Base-by-base conservation (phyloP, 2,329 filamentous ascomycete species). In the Arthrobotrys sphaeroides region DNA sequence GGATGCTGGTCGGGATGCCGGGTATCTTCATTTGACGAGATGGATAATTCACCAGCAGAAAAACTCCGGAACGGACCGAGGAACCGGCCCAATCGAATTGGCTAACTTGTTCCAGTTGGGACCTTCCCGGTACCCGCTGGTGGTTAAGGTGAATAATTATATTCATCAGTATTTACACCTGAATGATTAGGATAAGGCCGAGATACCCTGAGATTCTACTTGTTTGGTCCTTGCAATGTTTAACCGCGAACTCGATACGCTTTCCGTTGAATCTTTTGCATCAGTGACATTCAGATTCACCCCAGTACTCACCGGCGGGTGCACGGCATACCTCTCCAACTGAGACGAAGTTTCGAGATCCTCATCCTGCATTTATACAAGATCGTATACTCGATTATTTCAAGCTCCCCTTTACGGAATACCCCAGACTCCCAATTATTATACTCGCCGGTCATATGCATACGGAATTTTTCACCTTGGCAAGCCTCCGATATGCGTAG, bases 1-100 rank as follows among this genome's bases (percentile, higher is more conserved):
- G 64, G 13, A 31, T 60, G 28, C 64, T 55, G 28, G 43, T 18
- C 51, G 31, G 51, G 18, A 55, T 38, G 18, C 18, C 51, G 51
- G 51, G 31, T 55, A 38, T 55, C 31, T 38, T 55, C 28, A 31
- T 36, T 55, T 38, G 31, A 55, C 31, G 51, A 55, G n/a, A 18
- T 55, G 31, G 18, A 38, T 12, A 38, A 38, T 55, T 3, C n/a
- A 6, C 18, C 2, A 20, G n/a, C 31, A 55, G 31, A 38, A 55
- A 2, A 24, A 22, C 24, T 18, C 31, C 18, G 51, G 51, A 16
- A 38, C 51, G 51, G 51, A 22, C 51, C 51, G 51, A 38, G 24
- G 7, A 55, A 55, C 51, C 51, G 51, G 51, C 4, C 18, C 31
- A 38, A 55, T 38, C 18, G 12, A 40, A 16, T 13, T 40, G 1